Base-by-base conservation (phyloP, 768 basidiomycete genomes). In the Coprinellus micaceus region DNA sequence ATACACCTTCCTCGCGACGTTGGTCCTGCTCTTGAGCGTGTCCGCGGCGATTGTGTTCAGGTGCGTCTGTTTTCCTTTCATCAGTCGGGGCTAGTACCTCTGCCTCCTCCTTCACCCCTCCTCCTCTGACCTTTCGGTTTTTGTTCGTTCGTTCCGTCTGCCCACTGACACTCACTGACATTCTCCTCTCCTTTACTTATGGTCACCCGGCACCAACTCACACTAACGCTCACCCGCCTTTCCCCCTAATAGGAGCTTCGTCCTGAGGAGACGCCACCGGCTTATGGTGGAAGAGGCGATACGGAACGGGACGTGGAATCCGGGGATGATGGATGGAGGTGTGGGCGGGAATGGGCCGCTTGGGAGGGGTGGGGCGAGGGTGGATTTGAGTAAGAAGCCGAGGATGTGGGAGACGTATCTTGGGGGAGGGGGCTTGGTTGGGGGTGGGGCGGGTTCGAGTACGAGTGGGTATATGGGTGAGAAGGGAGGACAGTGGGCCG, bases 21-120 rank as follows among this genome's bases (percentile, higher is more conserved):
- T 88, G 50, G 78, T 88, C 57, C 80, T 88, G 21, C 79, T 89
- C 19, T 77, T 88, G 22, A 74, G 76, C 39, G 81, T 89, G n/a
- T 86, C 85, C 9, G 80, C 80, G 2, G 84, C 84, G 12, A 86
- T 88, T 64, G 79, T 88, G 58, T 60, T 81, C 45, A 46, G 44
- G 44, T n/a, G n/a, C n/a, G n/a, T n/a, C n/a, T n/a, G n/a, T n/a
- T n/a, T n/a, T n/a, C n/a, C n/a, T n/a, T n/a, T n/a, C n/a, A n/a
- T n/a, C n/a, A n/a, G n/a, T n/a, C n/a, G n/a, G n/a, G n/a, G n/a
- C n/a, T n/a, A n/a, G n/a, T n/a, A n/a, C n/a, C n/a, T n/a, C n/a
- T n/a, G n/a, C n/a, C n/a, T n/a, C n/a, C n/a, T n/a, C n/a, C n/a
- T n/a, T n/a, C n/a, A n/a, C n/a, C n/a, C n/a, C n/a, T n/a, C n/a